Base-by-base conservation (phyloP, 2,329 filamentous ascomycete genomes). In the Didymella arachidicola region DNA sequence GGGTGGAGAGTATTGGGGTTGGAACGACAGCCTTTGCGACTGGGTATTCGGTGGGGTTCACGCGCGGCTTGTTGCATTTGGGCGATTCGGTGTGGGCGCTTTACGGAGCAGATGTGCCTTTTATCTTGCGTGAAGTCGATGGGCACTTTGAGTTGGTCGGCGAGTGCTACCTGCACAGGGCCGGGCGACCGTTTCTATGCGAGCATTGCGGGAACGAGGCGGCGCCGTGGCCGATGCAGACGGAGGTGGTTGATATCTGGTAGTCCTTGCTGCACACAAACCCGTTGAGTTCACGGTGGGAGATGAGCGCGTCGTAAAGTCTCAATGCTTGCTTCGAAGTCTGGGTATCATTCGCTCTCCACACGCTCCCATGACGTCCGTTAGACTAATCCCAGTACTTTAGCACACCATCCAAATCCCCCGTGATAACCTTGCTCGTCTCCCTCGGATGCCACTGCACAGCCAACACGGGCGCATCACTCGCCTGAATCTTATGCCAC, bases 371-470 rank as follows among this genome's bases (percentile, higher is more conserved):
- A 22, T 22, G 2, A 22, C 22, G 18, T 5, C 14, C 7, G 12
- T 16, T 6, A 29, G 3, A 43, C 57, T 71, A 98, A 83, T 98
- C 95, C 92, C 93, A 98, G 76, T 94, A 94, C 76, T 90, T 91
- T 61, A 99, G 92, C 44, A 89, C 83, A 5, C 95, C 94, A 70
- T 97, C 92, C 78, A 96, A 79, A 19, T 95, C 95, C 12, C 93
- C 96, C 29, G 93, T 96, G 2, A 89, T 91, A 34, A 98, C 88
- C 83, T 97, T 97, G 74, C 90, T 95, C 18, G 90, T 95, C 83
- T 99, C 95, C 79, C 97, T 91, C n/a, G 94, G 93, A 78, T 98
- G 93, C 94, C 95, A 99, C 75, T 91, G 90, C 57, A 95, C 86
- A 66, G 89, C 91, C n/a, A 92, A 92, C 53, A 97, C 84, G 5